These are phyloP conservation scores for Triangularia verruculosa DNA, from an alignment of 2,329 filamentous ascomycete species.

Conservation along the genomic window DNA sequence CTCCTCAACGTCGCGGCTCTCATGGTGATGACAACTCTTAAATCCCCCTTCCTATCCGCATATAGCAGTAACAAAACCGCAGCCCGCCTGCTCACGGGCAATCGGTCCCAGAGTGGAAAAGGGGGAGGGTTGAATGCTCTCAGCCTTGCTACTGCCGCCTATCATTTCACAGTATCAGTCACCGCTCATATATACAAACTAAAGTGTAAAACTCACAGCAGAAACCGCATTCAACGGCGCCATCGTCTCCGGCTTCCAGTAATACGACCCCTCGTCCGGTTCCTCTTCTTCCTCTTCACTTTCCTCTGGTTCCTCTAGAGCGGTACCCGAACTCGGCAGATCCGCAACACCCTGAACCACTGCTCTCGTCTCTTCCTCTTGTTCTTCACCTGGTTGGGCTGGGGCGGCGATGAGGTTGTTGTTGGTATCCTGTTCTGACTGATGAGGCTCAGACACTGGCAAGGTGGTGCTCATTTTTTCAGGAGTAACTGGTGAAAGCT, in stretches of 20 bases:
- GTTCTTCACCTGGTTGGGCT: background rate
- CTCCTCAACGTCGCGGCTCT: slow-evolving; percentile 60
- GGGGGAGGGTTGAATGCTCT: slow-evolving; percentile 59
- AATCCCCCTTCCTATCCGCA: slow-evolving; percentile 75
- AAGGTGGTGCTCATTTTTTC: background rate
- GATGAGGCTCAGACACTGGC: background rate
- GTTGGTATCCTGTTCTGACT: background rate
- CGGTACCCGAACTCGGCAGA: background rate
- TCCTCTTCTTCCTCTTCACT: slow-evolving; percentile 7
- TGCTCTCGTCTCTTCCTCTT: background rate
- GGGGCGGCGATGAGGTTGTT: background rate
- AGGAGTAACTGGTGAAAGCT: background rate
- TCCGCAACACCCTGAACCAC: background rate
- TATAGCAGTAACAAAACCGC: slow-evolving; percentile 87
- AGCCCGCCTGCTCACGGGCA: slow-evolving; percentile 67
- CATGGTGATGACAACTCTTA: slow-evolving; percentile 70
- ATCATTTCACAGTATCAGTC: background rate
- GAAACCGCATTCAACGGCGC: slow-evolving; percentile 53
- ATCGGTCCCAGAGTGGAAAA: slow-evolving; percentile 59
- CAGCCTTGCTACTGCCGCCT: slow-evolving; percentile 60
- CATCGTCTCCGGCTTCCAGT: slow-evolving; percentile 59
- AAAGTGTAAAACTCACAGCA: slow-evolving; percentile 43
- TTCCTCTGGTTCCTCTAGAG: slow-evolving; percentile 1
- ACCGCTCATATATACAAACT: background rate
- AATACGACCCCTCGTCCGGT: slow-evolving; percentile 43